Conservation (phyloP, 2,329 filamentous ascomycete species). For the Ploettnerulaceae sp. region DNA sequence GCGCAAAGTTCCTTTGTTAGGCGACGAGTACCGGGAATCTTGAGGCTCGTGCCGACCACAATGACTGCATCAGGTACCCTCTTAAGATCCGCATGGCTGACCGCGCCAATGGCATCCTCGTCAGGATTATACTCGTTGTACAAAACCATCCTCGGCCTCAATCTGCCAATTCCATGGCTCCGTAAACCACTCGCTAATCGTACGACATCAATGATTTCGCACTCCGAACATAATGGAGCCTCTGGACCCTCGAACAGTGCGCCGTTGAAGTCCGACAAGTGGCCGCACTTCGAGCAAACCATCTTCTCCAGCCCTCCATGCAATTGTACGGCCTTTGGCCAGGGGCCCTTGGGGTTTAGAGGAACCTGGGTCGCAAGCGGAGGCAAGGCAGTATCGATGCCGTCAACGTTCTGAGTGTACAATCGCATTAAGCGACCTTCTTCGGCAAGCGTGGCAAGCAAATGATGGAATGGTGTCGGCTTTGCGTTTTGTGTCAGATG, state of each 20-base stretch:
- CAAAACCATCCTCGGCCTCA: conserved; percentile 89
- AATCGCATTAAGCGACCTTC: conserved; percentile 84
- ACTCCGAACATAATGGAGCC: conserved; percentile 73
- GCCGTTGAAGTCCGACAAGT: conserved; percentile 70
- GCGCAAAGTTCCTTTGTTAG: conserved; percentile 89
- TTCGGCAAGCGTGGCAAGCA: conserved; percentile 82
- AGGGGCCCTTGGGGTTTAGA: conserved; percentile 76
- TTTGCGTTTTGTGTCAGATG: conserved; percentile 69
- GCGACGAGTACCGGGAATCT: conserved; percentile 86
- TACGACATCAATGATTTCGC: conserved; percentile 68
- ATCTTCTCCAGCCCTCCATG: conserved; percentile 93
- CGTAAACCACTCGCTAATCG: conserved; percentile 79
- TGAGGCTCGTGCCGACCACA: conserved; percentile 91
- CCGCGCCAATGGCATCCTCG: conserved; percentile 89
- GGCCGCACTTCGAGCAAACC: conserved; percentile 90
- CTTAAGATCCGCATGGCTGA: conserved; percentile 80
- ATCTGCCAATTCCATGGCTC: conserved; percentile 84
- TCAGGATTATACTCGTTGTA: conserved; percentile 98
- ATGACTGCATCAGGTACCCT: conserved; percentile 85
- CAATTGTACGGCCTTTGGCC: conserved; percentile 89
- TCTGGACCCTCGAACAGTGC: conserved; percentile 79
- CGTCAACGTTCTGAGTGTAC: conserved; percentile 96
- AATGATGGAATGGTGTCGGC: conserved; percentile 87
- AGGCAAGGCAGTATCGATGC: conserved; percentile 78
- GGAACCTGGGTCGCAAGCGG: conserved; percentile 79